A percentile compares a stretch with the other conserved stretches of the same genome.
Evolutionary conservation across 371 early-diverging fungal genomes (phyloP).

Genomic region (Nematocida minor): DNA sequence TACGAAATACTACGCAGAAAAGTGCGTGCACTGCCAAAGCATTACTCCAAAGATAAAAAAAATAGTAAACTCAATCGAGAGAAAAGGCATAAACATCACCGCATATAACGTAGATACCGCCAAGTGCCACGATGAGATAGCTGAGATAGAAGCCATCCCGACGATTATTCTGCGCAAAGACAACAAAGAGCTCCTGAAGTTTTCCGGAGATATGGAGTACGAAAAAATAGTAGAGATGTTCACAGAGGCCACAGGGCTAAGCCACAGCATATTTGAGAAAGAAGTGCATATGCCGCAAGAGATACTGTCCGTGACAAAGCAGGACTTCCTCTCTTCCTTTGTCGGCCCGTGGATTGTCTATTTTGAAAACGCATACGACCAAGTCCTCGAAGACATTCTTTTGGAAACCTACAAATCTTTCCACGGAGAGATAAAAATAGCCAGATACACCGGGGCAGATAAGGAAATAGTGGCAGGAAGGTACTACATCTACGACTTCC

Average conservation of each 20-base stretch:
- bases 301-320: slow-evolving; percentile 48
- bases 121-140: slow-evolving; percentile 51
- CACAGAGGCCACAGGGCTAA: slow-evolving; percentile 10
- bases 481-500: slow-evolving; percentile 61
- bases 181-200: slow-evolving; percentile 50
- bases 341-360: slow-evolving; percentile 65
- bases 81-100: slow-evolving; percentile 31
- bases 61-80: slow-evolving; percentile 51
- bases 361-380: slow-evolving; percentile 58
- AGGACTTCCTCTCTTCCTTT: slow-evolving; percentile 64
- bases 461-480: slow-evolving; percentile 56
- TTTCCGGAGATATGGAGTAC: slow-evolving; percentile 45
- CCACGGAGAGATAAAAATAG: slow-evolving; percentile 60
- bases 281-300: slow-evolving; percentile 19
- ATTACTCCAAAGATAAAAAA: slow-evolving; percentile 57
- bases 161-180: slow-evolving; percentile 59
- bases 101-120: slow-evolving; percentile 59
- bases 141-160: slow-evolving; percentile 59
- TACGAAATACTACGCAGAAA: slow-evolving; percentile 57
- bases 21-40: slow-evolving; percentile 61
- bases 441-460: slow-evolving; percentile 54
- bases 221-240: slow-evolving; percentile 23
- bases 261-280: slow-evolving; percentile 42
- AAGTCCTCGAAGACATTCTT: slow-evolving; percentile 50
- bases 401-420: slow-evolving; percentile 57